Base-by-base conservation (phyloP, 257 asterid genomes). In the Scutellaria barbata region DNA sequence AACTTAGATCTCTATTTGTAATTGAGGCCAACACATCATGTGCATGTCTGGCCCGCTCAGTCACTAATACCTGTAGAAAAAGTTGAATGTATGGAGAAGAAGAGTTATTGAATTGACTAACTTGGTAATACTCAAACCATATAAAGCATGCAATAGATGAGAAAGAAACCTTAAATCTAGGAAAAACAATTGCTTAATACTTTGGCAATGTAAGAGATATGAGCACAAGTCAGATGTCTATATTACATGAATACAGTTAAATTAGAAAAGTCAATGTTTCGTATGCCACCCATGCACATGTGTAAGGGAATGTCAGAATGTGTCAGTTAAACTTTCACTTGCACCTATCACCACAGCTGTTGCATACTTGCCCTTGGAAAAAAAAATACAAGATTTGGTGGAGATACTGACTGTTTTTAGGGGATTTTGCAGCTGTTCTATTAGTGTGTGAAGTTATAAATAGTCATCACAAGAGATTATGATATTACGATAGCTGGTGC, bases 31-130 rank as follows among this genome's bases (percentile, higher is more conserved):
- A 66, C 66, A 84, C 78, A 66, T 92, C 96, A 73, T 83, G 84
- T 71, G 98, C 99, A 74, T 95, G 98, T 6, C 96, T 93, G 13
- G 92, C 88, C 82, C 96, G 89, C 82, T 89, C 89, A 35, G 99
- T 95, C 81, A 89, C 87, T 72, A 81, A 75, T 63, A 89, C 99
- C 99, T 94, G 86, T 64, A 66, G 17, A 76, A 66, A 52, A 70
- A 80, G 60, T 9, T 70, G 64, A 52, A 58, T 11, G 13, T 33
- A 12, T 18, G 43, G 66, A 48, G 56, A 68, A 59, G n/a, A 74
- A 56, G 42, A 64, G 17, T 52, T 56, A 69, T 60, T 60, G 35
- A 51, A 67, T 74, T 20, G 43, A 64, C 43, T 25, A 37, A 50
- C 71, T 68, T 66, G 73, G 10, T 35, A 64, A 13, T 22, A 14